Conservation (phyloP, 1,284 basidiomycete species). For the Peniophora sp. region DNA sequence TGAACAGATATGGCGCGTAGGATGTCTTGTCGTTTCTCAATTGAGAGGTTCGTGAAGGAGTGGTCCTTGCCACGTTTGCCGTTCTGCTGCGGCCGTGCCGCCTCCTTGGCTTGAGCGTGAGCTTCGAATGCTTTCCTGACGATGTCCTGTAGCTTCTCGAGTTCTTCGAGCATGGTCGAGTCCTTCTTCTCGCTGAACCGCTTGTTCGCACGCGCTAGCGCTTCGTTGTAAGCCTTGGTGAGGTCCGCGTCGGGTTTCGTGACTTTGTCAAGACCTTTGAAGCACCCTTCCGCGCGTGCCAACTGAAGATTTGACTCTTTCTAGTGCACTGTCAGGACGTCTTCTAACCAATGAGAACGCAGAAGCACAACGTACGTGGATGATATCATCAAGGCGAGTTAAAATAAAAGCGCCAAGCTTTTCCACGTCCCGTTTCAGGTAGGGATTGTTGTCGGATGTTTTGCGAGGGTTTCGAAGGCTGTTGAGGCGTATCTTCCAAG, state of each 20-base stretch:
- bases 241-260: constrained; percentile 25
- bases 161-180: constrained; percentile 15
- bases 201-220: constrained; percentile 16
- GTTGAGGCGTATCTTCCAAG: constrained; percentile 27
- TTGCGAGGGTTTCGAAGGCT: constrained; percentile 1
- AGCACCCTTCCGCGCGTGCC: constrained; percentile 21
- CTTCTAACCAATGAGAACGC: no score
- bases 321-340: constrained; percentile 22
- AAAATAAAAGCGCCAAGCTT: constrained; percentile 36
- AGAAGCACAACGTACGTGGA: no score
- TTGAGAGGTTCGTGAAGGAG: constrained; percentile 32
- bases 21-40: constrained; percentile 38
- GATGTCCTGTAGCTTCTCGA: constrained; percentile 19
- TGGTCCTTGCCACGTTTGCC: constrained; percentile 6
- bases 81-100: not conserved
- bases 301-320: constrained; percentile 13
- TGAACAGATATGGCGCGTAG: constrained; percentile 32
- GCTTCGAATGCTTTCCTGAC: constrained; percentile 10
- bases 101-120: not conserved
- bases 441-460: constrained; percentile 1
- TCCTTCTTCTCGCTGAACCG: constrained; percentile 1
- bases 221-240: constrained; percentile 28
- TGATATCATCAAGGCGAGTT: constrained; percentile 10
- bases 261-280: constrained; percentile 10
- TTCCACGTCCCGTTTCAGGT: constrained; percentile 6